Conservation (phyloP, 2,329 filamentous ascomycete genomes). For the Aspergillus sp. region DNA sequence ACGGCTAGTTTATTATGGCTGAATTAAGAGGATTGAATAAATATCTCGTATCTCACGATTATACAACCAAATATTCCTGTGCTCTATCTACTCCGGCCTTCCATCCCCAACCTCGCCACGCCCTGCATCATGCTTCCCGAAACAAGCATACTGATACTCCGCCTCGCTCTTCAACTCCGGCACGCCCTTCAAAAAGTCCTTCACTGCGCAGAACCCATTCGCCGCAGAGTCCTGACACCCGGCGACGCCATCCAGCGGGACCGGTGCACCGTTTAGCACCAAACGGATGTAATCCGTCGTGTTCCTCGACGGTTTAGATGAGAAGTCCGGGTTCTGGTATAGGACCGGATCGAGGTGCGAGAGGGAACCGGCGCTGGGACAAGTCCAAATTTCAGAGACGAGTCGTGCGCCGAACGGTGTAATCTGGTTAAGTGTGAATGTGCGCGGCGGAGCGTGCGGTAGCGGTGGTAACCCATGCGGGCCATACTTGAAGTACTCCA, state of each 20-base stretch:
- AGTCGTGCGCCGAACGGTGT: constrained; percentile 50
- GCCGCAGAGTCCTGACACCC: constrained; percentile 14
- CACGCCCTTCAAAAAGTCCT: constrained; percentile 19
- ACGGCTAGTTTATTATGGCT: too few species aligned
- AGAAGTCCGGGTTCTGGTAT: constrained; percentile 22
- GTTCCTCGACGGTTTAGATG: not conserved
- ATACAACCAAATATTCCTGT: not conserved
- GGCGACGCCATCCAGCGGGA: constrained; percentile 21
- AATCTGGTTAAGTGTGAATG: constrained; percentile 44
- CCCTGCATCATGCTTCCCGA: constrained; percentile 17
- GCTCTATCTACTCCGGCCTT: constrained; percentile 4
- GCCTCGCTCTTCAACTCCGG: constrained; percentile 21
- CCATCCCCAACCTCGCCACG: constrained; percentile 20
- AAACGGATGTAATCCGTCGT: constrained; percentile 23
- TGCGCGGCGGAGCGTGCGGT: constrained; percentile 37
- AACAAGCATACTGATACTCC: constrained; percentile 23
- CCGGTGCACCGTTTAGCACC: constrained; percentile 21
- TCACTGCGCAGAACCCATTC: constrained; percentile 24
- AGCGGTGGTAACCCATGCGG: constrained; percentile 18
- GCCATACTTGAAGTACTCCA: constrained; percentile 44
- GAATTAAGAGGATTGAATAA: too few species aligned
- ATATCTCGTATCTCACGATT: not conserved
- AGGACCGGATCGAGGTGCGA: constrained; percentile 33
- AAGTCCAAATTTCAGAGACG: constrained; percentile 50
- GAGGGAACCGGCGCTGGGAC: constrained; percentile 21